Percentiles rank a stretch among this genome's conserved stretches.
These are phyloP conservation scores for Cladophialophora chaetospira DNA, from an alignment of 2,329 filamentous ascomycete genomes.

Conservation along the genomic window DNA sequence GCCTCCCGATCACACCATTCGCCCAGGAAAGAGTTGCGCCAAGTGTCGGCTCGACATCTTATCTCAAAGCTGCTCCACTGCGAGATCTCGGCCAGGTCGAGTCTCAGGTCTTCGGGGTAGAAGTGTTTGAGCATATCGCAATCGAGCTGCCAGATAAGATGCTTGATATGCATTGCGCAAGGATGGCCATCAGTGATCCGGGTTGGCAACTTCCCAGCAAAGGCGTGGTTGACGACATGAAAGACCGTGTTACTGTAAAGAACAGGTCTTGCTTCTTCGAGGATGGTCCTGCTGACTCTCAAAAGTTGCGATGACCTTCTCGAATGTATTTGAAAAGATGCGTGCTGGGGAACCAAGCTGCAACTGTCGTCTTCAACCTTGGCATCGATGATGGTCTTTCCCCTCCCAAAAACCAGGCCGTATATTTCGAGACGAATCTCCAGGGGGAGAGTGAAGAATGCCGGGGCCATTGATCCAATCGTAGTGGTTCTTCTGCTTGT, in stretches of 20 bases:
- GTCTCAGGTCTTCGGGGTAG: constrained; percentile 20
- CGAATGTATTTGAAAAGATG: constrained; percentile 4
- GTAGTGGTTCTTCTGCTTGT: no score
- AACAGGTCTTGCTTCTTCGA: constrained; percentile 28
- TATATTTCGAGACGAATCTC: constrained; percentile 56
- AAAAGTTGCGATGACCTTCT: constrained; percentile 27
- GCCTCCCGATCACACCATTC: constrained; percentile 30
- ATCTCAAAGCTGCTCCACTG: constrained; percentile 26
- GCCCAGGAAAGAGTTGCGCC: constrained; percentile 30
- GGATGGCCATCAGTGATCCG: constrained; percentile 19
- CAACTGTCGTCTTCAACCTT: constrained; percentile 18
- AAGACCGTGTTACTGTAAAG: constrained; percentile 31
- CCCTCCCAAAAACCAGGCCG: constrained; percentile 43
- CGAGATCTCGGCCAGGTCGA: constrained; percentile 12
- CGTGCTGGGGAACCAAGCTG: constrained; percentile 21
- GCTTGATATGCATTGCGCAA: constrained; percentile 19
- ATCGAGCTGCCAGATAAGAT: constrained; percentile 31
- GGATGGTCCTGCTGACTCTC: constrained; percentile 25
- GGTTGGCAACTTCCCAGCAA: constrained; percentile 28
- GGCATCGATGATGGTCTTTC: constrained; percentile 20
- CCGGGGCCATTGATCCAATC: background rate
- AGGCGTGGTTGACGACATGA: constrained; percentile 22
- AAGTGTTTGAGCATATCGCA: constrained; percentile 31
- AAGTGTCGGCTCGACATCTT: constrained; percentile 29
- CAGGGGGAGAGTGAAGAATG: constrained; percentile 53